Percentiles rank a stretch among this genome's conserved stretches.
phyloP scores from a whole-genome alignment of 441 rosid genomes.

The Adansonia madagascariensis region DNA sequence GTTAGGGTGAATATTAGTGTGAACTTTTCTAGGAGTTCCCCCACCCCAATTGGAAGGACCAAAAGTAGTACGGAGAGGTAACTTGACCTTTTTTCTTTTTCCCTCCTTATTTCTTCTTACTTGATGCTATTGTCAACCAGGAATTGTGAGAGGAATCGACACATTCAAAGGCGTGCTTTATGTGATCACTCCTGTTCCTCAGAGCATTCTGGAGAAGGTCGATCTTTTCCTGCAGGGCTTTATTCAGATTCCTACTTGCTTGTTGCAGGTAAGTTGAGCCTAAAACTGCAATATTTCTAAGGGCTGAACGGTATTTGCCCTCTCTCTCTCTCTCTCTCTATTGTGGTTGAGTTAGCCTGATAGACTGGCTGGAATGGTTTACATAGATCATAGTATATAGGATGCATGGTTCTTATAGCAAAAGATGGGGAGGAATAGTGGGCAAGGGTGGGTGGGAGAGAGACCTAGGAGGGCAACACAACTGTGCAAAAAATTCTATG shows the following conservation, averaged over 20 bases:
- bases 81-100: neutral
- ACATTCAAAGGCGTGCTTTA: conserved; percentile 61
- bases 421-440: neutral
- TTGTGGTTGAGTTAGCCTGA: conserved; percentile 1
- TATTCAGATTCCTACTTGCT: conserved; percentile 77
- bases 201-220: conserved; percentile 69
- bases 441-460: neutral
- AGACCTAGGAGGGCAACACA: neutral
- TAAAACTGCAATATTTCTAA: neutral
- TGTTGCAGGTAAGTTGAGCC: conserved; percentile 63
- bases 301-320: neutral
- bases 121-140: conserved; percentile 43
- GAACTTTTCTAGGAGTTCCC: conserved; percentile 2
- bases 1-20: neutral
- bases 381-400: neutral
- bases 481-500: neutral
- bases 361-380: neutral
- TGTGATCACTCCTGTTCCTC: conserved; percentile 82
- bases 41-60: neutral
- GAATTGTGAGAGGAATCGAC: conserved; percentile 90
- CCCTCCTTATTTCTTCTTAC: neutral
- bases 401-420: conserved; percentile 18
- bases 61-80: neutral
- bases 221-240: conserved; percentile 80
- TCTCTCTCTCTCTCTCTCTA: neutral